phyloP scores from a whole-genome alignment of 139 green algal species.

The Haematococcus sp. region DNA sequence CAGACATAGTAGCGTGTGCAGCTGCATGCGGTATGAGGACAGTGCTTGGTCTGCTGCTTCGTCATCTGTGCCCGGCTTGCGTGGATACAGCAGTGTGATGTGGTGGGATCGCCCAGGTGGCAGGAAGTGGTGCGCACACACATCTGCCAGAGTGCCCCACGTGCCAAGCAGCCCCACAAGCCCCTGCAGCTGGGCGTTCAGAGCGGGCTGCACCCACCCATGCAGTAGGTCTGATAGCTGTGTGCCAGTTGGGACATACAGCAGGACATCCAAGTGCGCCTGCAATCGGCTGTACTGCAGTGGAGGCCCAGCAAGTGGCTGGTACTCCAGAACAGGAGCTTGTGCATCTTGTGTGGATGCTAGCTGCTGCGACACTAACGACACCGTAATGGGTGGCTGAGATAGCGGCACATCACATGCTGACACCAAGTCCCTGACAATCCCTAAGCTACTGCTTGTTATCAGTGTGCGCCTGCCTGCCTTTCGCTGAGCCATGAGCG shows the following conservation, averaged over 20 bases:
- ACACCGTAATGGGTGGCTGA: background rate
- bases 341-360: background rate
- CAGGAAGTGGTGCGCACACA: slow-evolving; percentile 39
- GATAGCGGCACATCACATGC: too few species aligned
- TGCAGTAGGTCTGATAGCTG: background rate
- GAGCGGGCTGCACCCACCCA: too few species aligned
- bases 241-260: slow-evolving; percentile 21
- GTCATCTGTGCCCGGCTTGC: slow-evolving; percentile 3
- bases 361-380: background rate
- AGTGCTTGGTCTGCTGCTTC: slow-evolving; percentile 13
- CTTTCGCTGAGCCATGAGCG: too few species aligned
- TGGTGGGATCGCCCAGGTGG: slow-evolving; percentile 39
- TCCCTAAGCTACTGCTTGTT: too few species aligned
- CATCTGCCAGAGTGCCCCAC: background rate
- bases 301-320: background rate
- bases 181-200: background rate
- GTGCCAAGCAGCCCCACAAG: slow-evolving; percentile 9
- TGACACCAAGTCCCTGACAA: too few species aligned
- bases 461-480: too few species aligned
- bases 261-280: slow-evolving; percentile 41
- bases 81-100: slow-evolving; percentile 54
- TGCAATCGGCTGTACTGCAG: background rate
- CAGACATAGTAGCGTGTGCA: slow-evolving; percentile 70
- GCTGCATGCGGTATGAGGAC: slow-evolving; percentile 4
- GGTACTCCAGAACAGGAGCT: background rate